phyloP scores from a whole-genome alignment of 176 grass and related monocot genomes.

The Cocos nucifera region DNA sequence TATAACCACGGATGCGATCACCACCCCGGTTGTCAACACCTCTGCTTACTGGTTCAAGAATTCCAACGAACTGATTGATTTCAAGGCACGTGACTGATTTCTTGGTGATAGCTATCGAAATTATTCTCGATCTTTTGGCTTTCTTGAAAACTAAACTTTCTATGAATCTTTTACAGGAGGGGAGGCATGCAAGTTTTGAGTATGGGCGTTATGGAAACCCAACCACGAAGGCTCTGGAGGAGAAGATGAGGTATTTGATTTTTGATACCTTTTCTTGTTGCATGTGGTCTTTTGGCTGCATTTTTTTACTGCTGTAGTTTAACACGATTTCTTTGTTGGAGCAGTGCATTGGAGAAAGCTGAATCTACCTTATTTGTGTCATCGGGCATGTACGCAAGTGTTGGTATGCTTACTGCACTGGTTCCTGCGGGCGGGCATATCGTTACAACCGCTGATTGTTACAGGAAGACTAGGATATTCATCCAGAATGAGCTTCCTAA shows the following conservation, averaged over 20 bases:
- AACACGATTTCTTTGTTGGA: slow-evolving; percentile 11
- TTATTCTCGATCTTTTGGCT: too few relatives aligned
- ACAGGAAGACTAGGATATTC: slow-evolving; percentile 93
- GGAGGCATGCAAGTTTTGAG: slow-evolving; percentile 90
- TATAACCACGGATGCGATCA: slow-evolving; percentile 85
- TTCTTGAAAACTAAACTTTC: too few relatives aligned
- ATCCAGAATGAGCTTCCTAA: slow-evolving; percentile 95
- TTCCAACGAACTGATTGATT: slow-evolving; percentile 91
- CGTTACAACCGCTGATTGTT: slow-evolving; percentile 89
- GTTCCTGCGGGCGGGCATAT: slow-evolving; percentile 92
- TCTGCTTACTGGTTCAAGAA: slow-evolving; percentile 99
- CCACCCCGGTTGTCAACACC: slow-evolving; percentile 94
- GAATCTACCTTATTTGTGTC: slow-evolving; percentile 93
- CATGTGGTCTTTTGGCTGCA: too few relatives aligned
- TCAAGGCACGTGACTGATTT: slow-evolving; percentile 48
- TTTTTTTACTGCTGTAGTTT: background rate
- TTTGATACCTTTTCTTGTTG: too few relatives aligned
- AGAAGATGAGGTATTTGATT: slow-evolving; percentile 66
- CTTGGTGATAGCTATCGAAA: too few relatives aligned
- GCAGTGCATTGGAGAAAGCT: slow-evolving; percentile 89
- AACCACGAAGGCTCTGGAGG: slow-evolving; percentile 85
- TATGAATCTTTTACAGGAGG: slow-evolving; percentile 46
- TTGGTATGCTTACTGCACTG: slow-evolving; percentile 74
- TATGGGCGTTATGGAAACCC: slow-evolving; percentile 96
- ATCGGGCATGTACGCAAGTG: slow-evolving; percentile 97